These are phyloP conservation scores for Xylaria hypoxylon DNA, from an alignment of 2,329 filamentous ascomycete genomes.

Conservation along the genomic window DNA sequence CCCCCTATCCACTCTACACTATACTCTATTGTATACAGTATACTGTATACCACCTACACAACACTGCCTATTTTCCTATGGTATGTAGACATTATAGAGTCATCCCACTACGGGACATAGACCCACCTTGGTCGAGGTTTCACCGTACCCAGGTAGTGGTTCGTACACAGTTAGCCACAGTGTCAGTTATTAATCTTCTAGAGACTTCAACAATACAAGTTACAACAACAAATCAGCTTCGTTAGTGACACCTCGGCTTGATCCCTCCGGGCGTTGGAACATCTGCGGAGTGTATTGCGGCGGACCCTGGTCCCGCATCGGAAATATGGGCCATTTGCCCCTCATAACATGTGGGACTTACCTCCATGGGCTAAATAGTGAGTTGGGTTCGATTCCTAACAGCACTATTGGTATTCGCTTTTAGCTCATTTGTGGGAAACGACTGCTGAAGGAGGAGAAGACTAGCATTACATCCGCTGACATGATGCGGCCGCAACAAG, in stretches of 20 bases:
- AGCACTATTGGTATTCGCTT: too few relatives aligned
- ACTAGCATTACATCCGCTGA: background rate
- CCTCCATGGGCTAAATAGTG: too few relatives aligned
- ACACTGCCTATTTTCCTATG: too few relatives aligned
- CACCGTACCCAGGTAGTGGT: background rate
- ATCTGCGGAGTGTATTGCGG: background rate
- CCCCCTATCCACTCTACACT: background rate
- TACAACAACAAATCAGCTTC: background rate
- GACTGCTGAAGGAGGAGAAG: background rate
- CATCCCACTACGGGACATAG: too few relatives aligned
- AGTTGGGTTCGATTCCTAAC: too few relatives aligned
- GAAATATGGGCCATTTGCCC: background rate
- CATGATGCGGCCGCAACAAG: background rate
- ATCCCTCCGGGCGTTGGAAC: too few relatives aligned
- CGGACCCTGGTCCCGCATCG: background rate
- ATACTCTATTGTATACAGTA: background rate
- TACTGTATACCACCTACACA: too few relatives aligned
- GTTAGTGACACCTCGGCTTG: background rate
- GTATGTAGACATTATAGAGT: too few relatives aligned
- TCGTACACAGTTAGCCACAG: constrained; percentile 6
- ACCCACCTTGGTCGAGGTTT: background rate
- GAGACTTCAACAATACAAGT: too few relatives aligned
- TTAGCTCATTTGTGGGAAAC: too few relatives aligned
- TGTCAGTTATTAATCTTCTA: background rate
- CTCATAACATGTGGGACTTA: background rate